phyloP scores from a whole-genome alignment of 352 stramenopile genomes.

The Globisporangium uncinulatum region DNA sequence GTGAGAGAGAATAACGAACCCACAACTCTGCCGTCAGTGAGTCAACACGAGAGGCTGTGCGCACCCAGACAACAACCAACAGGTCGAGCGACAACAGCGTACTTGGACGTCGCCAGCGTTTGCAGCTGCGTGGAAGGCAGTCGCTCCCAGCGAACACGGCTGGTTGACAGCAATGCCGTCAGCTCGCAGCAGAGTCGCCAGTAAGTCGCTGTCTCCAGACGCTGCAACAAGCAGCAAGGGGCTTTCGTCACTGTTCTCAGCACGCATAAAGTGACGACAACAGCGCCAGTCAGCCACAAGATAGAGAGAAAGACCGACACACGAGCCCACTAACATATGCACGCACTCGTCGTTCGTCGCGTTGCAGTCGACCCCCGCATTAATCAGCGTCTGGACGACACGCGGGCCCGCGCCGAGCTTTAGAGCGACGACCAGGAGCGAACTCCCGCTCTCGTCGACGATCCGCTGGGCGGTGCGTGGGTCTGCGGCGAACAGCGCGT shows the following conservation, averaged over 20 bases:
- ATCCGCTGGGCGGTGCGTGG: background rate
- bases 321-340: background rate
- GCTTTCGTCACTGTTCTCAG: constrained; percentile 32
- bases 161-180: constrained; percentile 34
- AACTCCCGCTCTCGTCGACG: constrained; percentile 40
- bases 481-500: constrained; percentile 11
- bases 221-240: constrained; percentile 49
- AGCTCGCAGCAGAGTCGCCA: constrained; percentile 20
- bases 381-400: constrained; percentile 25
- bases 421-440: constrained; percentile 41
- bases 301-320: background rate
- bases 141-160: constrained; percentile 35
- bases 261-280: background rate
- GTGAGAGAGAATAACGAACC: background rate
- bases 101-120: constrained; percentile 49
- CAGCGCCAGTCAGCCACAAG: background rate
- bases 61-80: background rate
- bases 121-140: constrained; percentile 49
- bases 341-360: constrained; percentile 49
- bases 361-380: constrained; percentile 39
- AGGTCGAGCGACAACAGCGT: background rate
- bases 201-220: constrained; percentile 31
- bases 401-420: constrained; percentile 23
- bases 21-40: too few relatives aligned
- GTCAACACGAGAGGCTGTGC: too few relatives aligned